Evolutionary conservation across 768 basidiomycete genomes (phyloP).

Genomic region (Tricholoma hemisulphureum): DNA sequence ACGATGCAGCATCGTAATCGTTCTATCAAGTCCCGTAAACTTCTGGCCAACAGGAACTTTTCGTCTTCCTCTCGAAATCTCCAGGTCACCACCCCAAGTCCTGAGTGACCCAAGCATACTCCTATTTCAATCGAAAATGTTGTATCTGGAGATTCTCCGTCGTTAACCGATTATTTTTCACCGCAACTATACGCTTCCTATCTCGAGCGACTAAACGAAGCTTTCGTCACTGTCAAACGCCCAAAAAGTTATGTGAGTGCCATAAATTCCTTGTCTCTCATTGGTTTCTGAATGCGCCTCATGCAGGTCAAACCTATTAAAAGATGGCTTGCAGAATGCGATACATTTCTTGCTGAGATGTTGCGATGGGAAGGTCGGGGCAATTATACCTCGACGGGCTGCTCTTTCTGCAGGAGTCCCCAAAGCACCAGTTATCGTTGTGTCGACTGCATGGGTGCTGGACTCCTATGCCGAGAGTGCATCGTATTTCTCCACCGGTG

Average conservation of each 20-base stretch:
- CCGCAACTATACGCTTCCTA: neutral
- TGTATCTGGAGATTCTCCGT: neutral
- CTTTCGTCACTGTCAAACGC: neutral
- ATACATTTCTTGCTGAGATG: conserved; percentile 4
- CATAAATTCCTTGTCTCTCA: neutral
- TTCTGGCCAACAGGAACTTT: neutral
- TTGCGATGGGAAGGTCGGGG: conserved; percentile 5
- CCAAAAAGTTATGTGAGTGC: neutral
- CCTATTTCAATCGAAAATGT: neutral
- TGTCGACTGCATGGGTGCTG: conserved; percentile 1
- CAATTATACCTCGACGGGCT: neutral
- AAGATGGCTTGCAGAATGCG: conserved; percentile 1
- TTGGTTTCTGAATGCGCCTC: neutral
- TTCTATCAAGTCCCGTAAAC: neutral
- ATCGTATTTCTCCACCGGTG: neutral
- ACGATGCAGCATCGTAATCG: neutral
- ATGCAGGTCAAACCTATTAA: neutral
- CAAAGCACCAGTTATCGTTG: neutral
- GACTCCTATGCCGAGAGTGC: conserved; percentile 3
- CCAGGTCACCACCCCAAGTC: neutral
- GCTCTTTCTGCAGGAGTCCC: neutral
- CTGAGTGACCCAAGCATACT: neutral
- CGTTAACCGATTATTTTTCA: neutral
- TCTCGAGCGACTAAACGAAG: neutral
- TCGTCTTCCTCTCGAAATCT: neutral